Evolutionary conservation across 2,329 filamentous ascomycete genomes (phyloP).

Genomic region (Emergomyces africanus): DNA sequence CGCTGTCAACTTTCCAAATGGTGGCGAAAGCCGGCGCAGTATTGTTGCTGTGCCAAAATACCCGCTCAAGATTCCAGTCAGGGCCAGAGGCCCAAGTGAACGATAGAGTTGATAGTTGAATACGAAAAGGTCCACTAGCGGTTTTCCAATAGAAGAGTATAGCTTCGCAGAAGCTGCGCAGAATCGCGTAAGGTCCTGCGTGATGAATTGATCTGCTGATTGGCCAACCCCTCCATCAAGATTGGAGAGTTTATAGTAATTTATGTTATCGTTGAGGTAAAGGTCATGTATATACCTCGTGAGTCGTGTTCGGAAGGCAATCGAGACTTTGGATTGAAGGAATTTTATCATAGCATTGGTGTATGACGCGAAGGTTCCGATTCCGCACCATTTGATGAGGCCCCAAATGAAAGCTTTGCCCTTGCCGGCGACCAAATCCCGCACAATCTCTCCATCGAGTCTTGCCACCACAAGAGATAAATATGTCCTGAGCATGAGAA

Average conservation of each 20-base stretch:
- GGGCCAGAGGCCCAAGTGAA: constrained; percentile 74
- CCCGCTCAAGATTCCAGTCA: constrained; percentile 76
- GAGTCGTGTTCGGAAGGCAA: constrained; percentile 87
- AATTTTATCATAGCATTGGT: constrained; percentile 99
- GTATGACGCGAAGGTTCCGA: constrained; percentile 87
- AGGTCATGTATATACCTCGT: constrained; percentile 96
- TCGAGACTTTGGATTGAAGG: constrained; percentile 93
- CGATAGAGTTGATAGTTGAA: constrained; percentile 97
- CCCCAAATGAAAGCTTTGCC: constrained; percentile 80
- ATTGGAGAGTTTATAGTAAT: constrained; percentile 92
- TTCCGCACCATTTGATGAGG: constrained; percentile 86
- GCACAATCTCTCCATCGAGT: constrained; percentile 88
- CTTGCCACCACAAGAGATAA: constrained; percentile 85
- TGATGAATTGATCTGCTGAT: constrained; percentile 92
- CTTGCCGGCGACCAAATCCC: constrained; percentile 90
- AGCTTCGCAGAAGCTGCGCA: constrained; percentile 83
- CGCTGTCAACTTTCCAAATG: constrained; percentile 92
- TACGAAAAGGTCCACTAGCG: constrained; percentile 89
- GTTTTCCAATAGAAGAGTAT: constrained; percentile 96
- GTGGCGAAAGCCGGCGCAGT: constrained; percentile 75
- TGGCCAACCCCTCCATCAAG: constrained; percentile 86
- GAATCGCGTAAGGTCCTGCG: constrained; percentile 90
- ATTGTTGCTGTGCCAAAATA: constrained; percentile 92
- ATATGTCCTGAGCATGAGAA: constrained; percentile 85
- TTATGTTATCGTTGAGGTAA: constrained; percentile 86